Conservation (phyloP, 2,329 filamentous ascomycete genomes). For the Arthrobotrys sphaeroides region DNA sequence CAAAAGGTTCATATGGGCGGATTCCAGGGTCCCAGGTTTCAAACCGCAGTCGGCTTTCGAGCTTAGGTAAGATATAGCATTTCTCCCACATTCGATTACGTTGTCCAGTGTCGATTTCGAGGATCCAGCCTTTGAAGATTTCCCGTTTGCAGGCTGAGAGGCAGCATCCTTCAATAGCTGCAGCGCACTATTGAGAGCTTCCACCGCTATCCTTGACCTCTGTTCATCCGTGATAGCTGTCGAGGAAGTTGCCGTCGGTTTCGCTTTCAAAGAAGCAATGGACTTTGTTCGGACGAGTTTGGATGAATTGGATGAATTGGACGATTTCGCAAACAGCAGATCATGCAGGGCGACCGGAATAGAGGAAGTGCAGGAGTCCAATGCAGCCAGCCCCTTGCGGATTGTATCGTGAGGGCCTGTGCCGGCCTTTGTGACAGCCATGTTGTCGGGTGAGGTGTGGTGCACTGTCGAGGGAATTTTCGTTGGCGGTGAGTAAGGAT, state of each 20-base stretch:
- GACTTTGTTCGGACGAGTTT: conserved; percentile 44
- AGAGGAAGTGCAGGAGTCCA: conserved; percentile 36
- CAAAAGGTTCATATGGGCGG: conserved; percentile 44
- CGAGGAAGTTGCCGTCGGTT: conserved; percentile 20
- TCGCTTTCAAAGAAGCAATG: conserved; percentile 18
- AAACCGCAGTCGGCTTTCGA: conserved; percentile 35
- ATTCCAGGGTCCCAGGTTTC: conserved; percentile 38
- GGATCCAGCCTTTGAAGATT: conserved; percentile 11
- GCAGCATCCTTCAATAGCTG: conserved; percentile 43
- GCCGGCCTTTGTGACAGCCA: conserved; percentile 45
- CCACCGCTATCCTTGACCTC: conserved; percentile 46
- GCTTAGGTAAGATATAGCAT: conserved; percentile 35
- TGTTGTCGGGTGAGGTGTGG: background rate
- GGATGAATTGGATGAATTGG: conserved; percentile 7
- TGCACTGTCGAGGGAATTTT: background rate
- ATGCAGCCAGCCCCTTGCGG: conserved; percentile 42
- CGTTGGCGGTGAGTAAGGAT: background rate
- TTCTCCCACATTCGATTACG: conserved; percentile 46
- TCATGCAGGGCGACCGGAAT: conserved; percentile 36
- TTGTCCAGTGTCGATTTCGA: conserved; percentile 36
- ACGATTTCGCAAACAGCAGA: conserved; percentile 26
- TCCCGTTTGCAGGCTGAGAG: conserved; percentile 8
- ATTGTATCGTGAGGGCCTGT: conserved; percentile 36
- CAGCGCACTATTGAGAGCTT: conserved; percentile 33
- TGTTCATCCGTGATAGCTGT: conserved; percentile 41